These are phyloP conservation scores for Trichosporon sp. DNA, from an alignment of 1,284 basidiomycete species.

Conservation along the genomic window DNA sequence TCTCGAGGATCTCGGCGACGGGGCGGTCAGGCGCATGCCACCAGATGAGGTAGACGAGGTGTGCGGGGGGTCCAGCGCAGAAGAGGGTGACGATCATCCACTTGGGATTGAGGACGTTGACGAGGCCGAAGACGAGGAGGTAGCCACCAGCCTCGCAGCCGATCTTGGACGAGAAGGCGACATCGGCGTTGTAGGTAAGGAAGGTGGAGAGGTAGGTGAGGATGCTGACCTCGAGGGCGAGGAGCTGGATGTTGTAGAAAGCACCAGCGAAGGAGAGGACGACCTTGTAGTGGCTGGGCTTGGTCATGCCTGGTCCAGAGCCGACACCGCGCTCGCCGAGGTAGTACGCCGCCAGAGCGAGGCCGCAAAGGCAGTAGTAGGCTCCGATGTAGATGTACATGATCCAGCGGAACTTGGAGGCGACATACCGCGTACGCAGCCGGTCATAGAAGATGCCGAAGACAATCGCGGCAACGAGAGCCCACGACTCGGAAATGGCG, in stretches of 20 bases:
- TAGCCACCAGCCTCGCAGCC: constrained; percentile 17
- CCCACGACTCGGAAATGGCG: constrained; percentile 15
- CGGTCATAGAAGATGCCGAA: constrained; percentile 20
- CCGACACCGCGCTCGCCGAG: constrained; percentile 11
- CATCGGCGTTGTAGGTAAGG: constrained; percentile 17
- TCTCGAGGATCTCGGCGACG: constrained; percentile 6
- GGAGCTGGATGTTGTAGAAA: constrained; percentile 20
- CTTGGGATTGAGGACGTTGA: constrained; percentile 18
- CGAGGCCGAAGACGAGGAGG: constrained; percentile 18
- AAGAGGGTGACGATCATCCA: constrained; percentile 21
- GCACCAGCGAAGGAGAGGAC: constrained; percentile 13
- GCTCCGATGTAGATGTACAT: constrained; percentile 17
- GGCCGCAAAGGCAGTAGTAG: constrained; percentile 13
- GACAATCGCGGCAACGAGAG: constrained; percentile 14
- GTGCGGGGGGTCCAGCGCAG: constrained; percentile 7
- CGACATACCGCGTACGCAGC: constrained; percentile 12
- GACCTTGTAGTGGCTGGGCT: constrained; percentile 10
- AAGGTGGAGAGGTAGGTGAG: constrained; percentile 18
- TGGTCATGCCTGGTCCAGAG: constrained; percentile 2
- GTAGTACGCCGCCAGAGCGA: constrained; percentile 14
- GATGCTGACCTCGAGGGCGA: constrained; percentile 16
- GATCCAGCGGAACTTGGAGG: constrained; percentile 15
- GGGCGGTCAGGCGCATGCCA: constrained; percentile 16
- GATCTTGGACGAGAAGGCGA: constrained; percentile 18
- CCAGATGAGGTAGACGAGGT: constrained; percentile 9